Base-by-base conservation (phyloP, 2,329 filamentous ascomycete genomes). In the Scortechinia acanthostroma region DNA sequence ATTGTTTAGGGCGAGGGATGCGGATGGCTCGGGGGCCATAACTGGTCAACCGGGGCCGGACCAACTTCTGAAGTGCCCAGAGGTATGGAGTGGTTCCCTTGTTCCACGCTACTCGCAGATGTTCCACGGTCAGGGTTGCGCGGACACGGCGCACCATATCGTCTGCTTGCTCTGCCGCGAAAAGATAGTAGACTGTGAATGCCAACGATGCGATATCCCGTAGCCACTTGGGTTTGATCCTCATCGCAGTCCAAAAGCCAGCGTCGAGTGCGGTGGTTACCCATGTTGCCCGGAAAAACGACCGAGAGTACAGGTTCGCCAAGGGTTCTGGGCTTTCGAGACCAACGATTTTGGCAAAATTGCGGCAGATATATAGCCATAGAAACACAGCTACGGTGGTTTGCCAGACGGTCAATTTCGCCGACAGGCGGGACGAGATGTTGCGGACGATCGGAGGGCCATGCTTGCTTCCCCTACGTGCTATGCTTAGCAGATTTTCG, bases 211-310 rank as follows among this genome's bases (percentile, higher is more conserved):
- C 79, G 14, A 95, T 59, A 59, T 97, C 91, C 30, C 90, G 76
- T 35, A 95, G 53, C 80, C 87, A 91, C 55, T 86, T 90, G 44
- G 60, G 61, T 42, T 78, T 79, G 51, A 98, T 91, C 55, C 82
- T 85, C 93, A 98, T 98, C 23, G 93, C 93, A 0, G 90, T 95
- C 93, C 93, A 98, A 63, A 96, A 98, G 1, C 93, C 93, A 4
- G 93, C 93, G 56, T 98, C 93, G 49, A 98, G 68, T 0, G 90
- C 93, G 0, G 93, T 98, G 45, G 93, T 83, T 15, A 97, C 80
- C 93, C 93, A 98, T 59, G 93, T 98, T 46, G 93, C 93, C 43
- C 93, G 84, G 62, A 95, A 98, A 68, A 94, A 98, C 21, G 87
- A 83, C 44, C 88, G 76, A 45, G 88, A 89, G 68, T 98, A 98